These are phyloP conservation scores for Yamagishiella unicocca DNA, from an alignment of 139 green algal species.

Conservation along the genomic window DNA sequence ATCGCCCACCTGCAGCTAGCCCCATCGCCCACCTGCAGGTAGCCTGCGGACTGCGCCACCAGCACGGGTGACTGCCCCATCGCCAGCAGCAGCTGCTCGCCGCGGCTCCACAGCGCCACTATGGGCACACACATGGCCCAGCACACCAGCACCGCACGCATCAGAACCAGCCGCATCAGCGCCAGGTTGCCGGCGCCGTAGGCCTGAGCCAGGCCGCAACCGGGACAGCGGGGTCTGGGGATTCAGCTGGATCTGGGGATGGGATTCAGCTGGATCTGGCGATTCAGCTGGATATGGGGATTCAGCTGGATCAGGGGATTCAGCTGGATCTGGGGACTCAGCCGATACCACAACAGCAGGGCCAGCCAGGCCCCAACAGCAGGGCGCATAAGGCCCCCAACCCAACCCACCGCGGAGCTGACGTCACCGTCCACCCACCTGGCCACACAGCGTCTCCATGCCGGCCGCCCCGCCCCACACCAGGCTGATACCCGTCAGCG, in stretches of 20 bases:
- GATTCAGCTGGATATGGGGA: too few relatives aligned
- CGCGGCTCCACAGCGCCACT: constrained; percentile 63
- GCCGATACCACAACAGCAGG: too few relatives aligned
- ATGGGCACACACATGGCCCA: constrained; percentile 57
- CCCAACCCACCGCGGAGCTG: background rate
- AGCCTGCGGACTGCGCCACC: background rate
- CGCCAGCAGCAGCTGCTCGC: constrained; percentile 49
- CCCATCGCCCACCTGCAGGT: background rate
- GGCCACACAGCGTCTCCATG: constrained; percentile 51
- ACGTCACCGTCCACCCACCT: background rate
- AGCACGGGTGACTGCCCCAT: constrained; percentile 49
- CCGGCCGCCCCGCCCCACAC: constrained; percentile 49
- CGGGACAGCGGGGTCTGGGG: too few relatives aligned
- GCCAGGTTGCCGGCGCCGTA: constrained; percentile 71
- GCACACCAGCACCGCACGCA: constrained; percentile 76
- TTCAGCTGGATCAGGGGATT: too few relatives aligned
- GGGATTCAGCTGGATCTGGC: too few relatives aligned
- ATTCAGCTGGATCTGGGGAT: too few relatives aligned
- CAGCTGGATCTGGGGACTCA: too few relatives aligned
- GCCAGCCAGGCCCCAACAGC: too few relatives aligned
- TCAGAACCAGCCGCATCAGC: constrained; percentile 63
- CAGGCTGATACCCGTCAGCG: constrained; percentile 41
- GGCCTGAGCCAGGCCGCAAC: constrained; percentile 53
- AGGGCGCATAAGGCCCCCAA: background rate
- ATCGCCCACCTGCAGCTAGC: too few relatives aligned